These are phyloP conservation scores for Lupinus albus DNA, from an alignment of 306 rosid species.

Conservation along the genomic window DNA sequence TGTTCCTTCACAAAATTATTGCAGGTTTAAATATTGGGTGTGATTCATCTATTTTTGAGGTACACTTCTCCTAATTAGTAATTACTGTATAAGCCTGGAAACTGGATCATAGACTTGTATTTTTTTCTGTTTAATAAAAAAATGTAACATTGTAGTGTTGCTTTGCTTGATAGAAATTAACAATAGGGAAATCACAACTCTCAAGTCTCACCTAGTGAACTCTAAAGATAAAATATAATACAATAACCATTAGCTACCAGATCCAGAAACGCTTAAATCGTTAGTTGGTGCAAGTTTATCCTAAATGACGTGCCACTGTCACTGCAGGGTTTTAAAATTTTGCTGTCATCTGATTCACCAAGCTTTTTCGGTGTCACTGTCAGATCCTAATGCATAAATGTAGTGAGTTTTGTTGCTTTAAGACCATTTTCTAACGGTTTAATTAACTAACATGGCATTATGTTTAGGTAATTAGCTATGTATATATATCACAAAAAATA, in stretches of 20 bases:
- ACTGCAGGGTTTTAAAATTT: slow-evolving; percentile 5
- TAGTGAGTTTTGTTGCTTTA: too few relatives aligned
- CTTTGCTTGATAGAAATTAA: neutral
- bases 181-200: neutral
- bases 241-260: neutral
- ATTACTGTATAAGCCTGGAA: neutral
- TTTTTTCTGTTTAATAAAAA: neutral
- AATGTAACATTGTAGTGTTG: neutral
- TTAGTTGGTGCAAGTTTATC: neutral
- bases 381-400: neutral
- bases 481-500: too few relatives aligned
- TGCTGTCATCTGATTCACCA: slow-evolving; percentile 2
- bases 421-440: too few relatives aligned
- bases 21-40: neutral
- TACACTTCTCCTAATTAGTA: neutral
- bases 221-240: neutral
- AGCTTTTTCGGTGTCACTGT: slow-evolving; percentile 29
- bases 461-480: too few relatives aligned
- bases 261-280: neutral
- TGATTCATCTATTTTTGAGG: neutral
- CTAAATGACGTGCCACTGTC: slow-evolving; percentile 19
- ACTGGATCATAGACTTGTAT: neutral
- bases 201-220: neutral
- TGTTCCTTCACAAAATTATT: neutral
- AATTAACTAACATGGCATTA: too few relatives aligned